Percentiles rank a stretch among this genome's conserved stretches.
These are phyloP conservation scores for Saitozyma podzolica DNA, from an alignment of 768 basidiomycete genomes.

Conservation along the genomic window DNA sequence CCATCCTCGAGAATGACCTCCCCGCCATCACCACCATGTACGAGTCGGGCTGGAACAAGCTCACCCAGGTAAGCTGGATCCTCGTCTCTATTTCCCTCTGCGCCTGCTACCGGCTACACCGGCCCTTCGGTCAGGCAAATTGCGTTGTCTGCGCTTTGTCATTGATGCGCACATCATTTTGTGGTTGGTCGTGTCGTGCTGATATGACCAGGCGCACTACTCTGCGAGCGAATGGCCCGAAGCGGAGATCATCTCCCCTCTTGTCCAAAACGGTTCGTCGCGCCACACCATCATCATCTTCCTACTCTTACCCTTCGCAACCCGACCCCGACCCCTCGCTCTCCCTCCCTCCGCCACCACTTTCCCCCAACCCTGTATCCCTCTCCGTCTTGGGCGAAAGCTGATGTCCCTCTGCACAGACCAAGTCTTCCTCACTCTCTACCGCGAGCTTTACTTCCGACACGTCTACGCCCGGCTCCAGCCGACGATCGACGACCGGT, in stretches of 20 bases:
- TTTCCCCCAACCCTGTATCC: neutral
- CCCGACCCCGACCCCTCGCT: too few species aligned
- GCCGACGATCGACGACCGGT: conserved; percentile 94
- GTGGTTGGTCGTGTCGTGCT: neutral
- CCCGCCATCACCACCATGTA: conserved; percentile 88
- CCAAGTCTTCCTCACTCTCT: conserved; percentile 92
- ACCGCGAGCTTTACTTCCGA: conserved; percentile 61
- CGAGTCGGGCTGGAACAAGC: conserved; percentile 94
- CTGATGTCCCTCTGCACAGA: conserved; percentile 56
- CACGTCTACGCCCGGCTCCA: conserved; percentile 94
- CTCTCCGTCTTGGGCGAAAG: neutral
- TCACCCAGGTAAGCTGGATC: conserved; percentile 64
- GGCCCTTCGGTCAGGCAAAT: neutral
- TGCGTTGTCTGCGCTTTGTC: neutral
- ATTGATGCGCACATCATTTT: neutral
- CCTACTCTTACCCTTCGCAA: neutral
- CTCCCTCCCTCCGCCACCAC: too few species aligned
- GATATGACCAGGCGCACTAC: conserved; percentile 67
- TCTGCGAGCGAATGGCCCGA: conserved; percentile 95
- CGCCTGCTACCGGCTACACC: too few species aligned
- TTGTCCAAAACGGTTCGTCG: conserved; percentile 82
- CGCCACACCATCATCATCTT: neutral
- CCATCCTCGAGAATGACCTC: conserved; percentile 86
- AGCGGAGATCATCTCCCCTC: conserved; percentile 88
- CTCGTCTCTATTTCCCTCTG: neutral